phyloP scores from a whole-genome alignment of 2,329 filamentous ascomycete genomes.

The Pseudogymnoascus sp. region DNA sequence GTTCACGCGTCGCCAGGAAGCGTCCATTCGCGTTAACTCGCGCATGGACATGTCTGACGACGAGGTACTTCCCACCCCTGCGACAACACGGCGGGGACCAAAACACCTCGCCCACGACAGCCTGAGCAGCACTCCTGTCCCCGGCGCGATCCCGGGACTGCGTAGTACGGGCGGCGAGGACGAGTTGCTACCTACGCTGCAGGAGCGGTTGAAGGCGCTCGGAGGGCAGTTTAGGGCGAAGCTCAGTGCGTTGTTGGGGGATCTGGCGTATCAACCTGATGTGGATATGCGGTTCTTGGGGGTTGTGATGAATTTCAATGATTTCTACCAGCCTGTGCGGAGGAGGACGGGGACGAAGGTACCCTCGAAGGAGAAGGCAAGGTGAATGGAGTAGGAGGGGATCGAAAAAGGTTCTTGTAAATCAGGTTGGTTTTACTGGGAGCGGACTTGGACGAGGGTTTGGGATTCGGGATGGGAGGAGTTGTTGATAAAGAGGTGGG shows the following conservation, averaged over 20 bases:
- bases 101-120: slow-evolving; percentile 11
- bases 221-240: slow-evolving; percentile 68
- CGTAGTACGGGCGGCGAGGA: slow-evolving; percentile 37
- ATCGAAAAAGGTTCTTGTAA: not conserved
- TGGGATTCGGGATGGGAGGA: not conserved
- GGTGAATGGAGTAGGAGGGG: not conserved
- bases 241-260: slow-evolving; percentile 76
- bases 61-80: slow-evolving; percentile 22
- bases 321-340: slow-evolving; percentile 76
- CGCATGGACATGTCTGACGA: slow-evolving; percentile 30
- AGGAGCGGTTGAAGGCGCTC: slow-evolving; percentile 63
- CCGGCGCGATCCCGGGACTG: slow-evolving; percentile 22
- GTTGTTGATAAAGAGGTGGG: slow-evolving; percentile 2
- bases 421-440: not conserved
- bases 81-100: slow-evolving; percentile 25
- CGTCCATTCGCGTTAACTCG: slow-evolving; percentile 62
- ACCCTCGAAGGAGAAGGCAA: not conserved
- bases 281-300: slow-evolving; percentile 92
- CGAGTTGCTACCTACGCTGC: slow-evolving; percentile 65
- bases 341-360: slow-evolving; percentile 34
- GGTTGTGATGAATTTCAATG: slow-evolving; percentile 98
- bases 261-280: slow-evolving; percentile 87
- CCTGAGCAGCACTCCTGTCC: slow-evolving; percentile 10
- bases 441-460: slow-evolving; percentile 3
- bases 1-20: slow-evolving; percentile 85